Evolutionary conservation across 208 protist species (phyloP).

Genomic region (Leishmania gerbilli): DNA sequence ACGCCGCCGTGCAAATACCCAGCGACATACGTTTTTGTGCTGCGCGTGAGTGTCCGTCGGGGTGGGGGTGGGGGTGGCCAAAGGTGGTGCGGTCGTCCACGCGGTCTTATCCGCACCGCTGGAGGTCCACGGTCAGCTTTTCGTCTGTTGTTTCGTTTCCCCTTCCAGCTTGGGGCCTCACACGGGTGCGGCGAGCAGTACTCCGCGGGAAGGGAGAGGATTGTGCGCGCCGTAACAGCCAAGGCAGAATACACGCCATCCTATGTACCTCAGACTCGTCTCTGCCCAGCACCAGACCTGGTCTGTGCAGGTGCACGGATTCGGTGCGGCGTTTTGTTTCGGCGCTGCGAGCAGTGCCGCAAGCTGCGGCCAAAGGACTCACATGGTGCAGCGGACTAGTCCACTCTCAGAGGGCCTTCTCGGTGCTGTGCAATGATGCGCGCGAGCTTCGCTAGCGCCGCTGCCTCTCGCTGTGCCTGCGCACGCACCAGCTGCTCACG

Average conservation of each 20-base stretch:
- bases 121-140: not conserved
- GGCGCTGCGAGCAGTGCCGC: not conserved
- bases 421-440: slow-evolving; percentile 64
- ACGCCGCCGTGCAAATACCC: not conserved
- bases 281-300: not conserved
- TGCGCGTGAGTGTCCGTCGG: not conserved
- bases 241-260: not conserved
- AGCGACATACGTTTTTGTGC: not conserved
- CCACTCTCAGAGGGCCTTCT: not conserved
- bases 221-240: not conserved
- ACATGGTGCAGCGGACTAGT: not conserved
- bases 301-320: not conserved
- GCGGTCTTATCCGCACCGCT: not conserved
- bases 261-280: not conserved
- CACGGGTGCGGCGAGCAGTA: not conserved
- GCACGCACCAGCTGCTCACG: slow-evolving; percentile 51
- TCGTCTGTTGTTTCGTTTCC: not conserved
- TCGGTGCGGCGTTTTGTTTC: not conserved
- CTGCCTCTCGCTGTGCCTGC: slow-evolving; percentile 60
- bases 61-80: not conserved
- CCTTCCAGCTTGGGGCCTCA: not conserved
- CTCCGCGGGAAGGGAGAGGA: not conserved
- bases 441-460: slow-evolving; percentile 75
- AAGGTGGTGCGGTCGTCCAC: not conserved
- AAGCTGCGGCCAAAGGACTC: not conserved